A percentile compares a stretch with the other conserved stretches of the same genome.
Conservation (phyloP, 495 filamentous ascomycete species). For the Chaetomidium leptoderma region DNA sequence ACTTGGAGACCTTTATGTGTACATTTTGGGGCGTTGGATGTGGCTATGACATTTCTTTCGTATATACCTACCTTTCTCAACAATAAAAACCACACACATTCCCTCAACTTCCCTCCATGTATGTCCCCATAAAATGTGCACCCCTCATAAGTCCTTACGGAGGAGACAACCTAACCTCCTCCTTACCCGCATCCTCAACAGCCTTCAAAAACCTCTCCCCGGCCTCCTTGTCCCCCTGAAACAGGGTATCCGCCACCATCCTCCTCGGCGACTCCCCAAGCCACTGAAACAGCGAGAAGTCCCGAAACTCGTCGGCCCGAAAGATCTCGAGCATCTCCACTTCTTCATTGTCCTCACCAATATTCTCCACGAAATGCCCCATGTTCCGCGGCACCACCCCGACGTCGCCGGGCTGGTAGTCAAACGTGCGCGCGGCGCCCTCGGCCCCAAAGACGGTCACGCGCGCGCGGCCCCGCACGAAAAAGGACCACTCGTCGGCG, state of each 20-base stretch:
- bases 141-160: background rate
- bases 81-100: background rate
- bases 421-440: slow-evolving; percentile 45
- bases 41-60: background rate
- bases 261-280: slow-evolving; percentile 60
- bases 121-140: too few relatives aligned
- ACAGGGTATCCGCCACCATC: slow-evolving; percentile 59
- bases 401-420: slow-evolving; percentile 53
- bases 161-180: slow-evolving; percentile 35
- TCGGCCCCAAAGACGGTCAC: slow-evolving; percentile 50
- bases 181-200: slow-evolving; percentile 51
- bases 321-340: slow-evolving; percentile 60
- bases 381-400: slow-evolving; percentile 58
- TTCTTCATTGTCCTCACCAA: slow-evolving; percentile 55
- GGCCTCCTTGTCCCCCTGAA: slow-evolving; percentile 49
- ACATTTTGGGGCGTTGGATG: background rate
- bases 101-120: too few relatives aligned
- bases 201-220: slow-evolving; percentile 53
- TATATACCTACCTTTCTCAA: background rate
- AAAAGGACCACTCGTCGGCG: slow-evolving; percentile 56
- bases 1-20: background rate
- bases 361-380: slow-evolving; percentile 62
- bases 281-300: slow-evolving; percentile 67
- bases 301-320: slow-evolving; percentile 53
- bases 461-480: slow-evolving; percentile 47